phyloP scores from a whole-genome alignment of 129 eudicot species.

The Sambucus nigra region DNA sequence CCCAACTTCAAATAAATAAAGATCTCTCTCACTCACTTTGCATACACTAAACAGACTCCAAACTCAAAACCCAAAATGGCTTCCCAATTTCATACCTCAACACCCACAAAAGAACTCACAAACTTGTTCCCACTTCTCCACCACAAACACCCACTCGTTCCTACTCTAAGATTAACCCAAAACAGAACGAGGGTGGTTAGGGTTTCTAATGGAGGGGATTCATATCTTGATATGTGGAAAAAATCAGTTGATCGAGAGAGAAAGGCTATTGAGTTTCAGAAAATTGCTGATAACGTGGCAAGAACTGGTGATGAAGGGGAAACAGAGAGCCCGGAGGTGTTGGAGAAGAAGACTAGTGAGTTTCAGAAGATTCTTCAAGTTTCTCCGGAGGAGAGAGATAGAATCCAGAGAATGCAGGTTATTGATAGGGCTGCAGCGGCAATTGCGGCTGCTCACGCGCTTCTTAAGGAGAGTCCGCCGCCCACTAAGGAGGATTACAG shows the following conservation, averaged over 20 bases:
- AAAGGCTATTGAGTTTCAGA: slow-evolving; percentile 42
- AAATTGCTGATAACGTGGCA: slow-evolving; percentile 23
- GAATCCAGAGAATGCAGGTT: slow-evolving; percentile 74
- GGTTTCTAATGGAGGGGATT: slow-evolving; percentile 37
- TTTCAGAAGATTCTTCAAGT: slow-evolving; percentile 73
- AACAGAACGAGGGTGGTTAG: slow-evolving; percentile 7
- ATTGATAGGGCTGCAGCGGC: slow-evolving; percentile 97
- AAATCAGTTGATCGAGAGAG: slow-evolving; percentile 66
- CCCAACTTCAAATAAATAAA: slow-evolving; percentile 1
- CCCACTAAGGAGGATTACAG: slow-evolving; percentile 5
- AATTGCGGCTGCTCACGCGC: slow-evolving; percentile 64
- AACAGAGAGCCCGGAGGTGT: slow-evolving; percentile 23
- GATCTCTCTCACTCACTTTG: background rate
- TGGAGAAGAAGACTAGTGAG: slow-evolving; percentile 60
- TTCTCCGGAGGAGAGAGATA: slow-evolving; percentile 68
- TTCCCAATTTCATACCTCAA: slow-evolving; percentile 5
- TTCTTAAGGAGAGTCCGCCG: slow-evolving; percentile 34
- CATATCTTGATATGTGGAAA: slow-evolving; percentile 87
- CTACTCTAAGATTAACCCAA: background rate
- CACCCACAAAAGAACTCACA: slow-evolving; percentile 22
- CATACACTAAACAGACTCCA: too few relatives aligned
- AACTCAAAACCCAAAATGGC: slow-evolving; percentile 19
- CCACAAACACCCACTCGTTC: slow-evolving; percentile 1
- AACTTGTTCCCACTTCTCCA: slow-evolving; percentile 12
- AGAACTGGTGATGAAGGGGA: slow-evolving; percentile 15